These are phyloP conservation scores for Paracoccidioides brasiliensis DNA, from an alignment of 2,329 filamentous ascomycete genomes.

Conservation along the genomic window DNA sequence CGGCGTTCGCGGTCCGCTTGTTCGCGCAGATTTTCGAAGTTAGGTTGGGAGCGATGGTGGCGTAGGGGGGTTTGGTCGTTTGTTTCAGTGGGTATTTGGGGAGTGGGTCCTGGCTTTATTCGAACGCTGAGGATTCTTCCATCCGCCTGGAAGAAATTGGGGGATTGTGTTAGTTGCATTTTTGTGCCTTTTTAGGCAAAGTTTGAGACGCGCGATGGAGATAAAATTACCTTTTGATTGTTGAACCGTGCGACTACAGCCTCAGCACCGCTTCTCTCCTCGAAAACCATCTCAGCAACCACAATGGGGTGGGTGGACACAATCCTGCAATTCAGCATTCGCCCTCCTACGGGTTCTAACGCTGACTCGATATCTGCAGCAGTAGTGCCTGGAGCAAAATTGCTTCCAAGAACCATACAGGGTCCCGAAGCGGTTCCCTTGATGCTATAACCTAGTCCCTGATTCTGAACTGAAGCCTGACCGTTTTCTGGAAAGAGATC, in stretches of 20 bases:
- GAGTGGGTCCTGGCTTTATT: conserved; percentile 27
- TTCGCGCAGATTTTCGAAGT: conserved; percentile 26
- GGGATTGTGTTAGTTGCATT: conserved; percentile 3
- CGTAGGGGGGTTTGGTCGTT: conserved; percentile 9
- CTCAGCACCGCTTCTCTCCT: conserved; percentile 43
- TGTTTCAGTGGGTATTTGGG: conserved; percentile 3
- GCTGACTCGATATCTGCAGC: conserved; percentile 52
- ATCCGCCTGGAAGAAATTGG: conserved; percentile 37
- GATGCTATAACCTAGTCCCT: conserved; percentile 38
- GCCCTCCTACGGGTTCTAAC: conserved; percentile 40
- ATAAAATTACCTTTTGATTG: conserved; percentile 42
- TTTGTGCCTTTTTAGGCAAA: too few relatives aligned
- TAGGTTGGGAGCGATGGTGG: conserved; percentile 7
- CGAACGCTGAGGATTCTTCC: conserved; percentile 46
- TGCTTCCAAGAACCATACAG: conserved; percentile 46
- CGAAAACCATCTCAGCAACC: conserved; percentile 47
- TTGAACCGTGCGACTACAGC: conserved; percentile 49
- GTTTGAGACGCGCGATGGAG: too few relatives aligned
- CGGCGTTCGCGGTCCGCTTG: conserved; percentile 29
- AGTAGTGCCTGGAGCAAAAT: conserved; percentile 54
- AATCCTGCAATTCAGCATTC: conserved; percentile 42
- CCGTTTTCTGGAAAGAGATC: conserved; percentile 17
- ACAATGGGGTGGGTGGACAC: conserved; percentile 42
- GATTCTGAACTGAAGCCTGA: conserved; percentile 20
- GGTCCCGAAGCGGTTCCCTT: conserved; percentile 41